phyloP scores from a whole-genome alignment of 768 basidiomycete genomes.

The Floccularia luteovirens region DNA sequence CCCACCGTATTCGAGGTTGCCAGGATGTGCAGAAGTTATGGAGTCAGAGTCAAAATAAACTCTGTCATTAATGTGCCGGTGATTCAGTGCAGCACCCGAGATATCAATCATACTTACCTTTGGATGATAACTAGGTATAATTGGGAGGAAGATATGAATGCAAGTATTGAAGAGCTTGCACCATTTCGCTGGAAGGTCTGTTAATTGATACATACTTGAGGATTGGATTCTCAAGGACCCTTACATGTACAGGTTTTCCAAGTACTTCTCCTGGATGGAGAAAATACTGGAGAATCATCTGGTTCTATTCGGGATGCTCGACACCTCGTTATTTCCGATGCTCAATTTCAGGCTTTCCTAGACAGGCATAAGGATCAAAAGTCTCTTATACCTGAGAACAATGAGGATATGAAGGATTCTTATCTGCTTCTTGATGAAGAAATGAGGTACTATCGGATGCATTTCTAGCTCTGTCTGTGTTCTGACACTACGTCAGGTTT shows the following conservation, averaged over 20 bases:
- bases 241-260: constrained; percentile 14
- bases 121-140: no score
- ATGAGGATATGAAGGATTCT: constrained; percentile 28
- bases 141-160: not conserved
- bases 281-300: constrained; percentile 6
- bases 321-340: constrained; percentile 20
- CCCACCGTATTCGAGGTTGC: constrained; percentile 23
- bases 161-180: not conserved
- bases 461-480: no score
- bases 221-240: no score
- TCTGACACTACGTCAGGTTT: no score
- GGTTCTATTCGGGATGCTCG: constrained; percentile 13
- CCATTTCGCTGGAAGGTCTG: not conserved
- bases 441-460: constrained; percentile 17
- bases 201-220: no score
- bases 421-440: constrained; percentile 27
- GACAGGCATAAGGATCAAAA: constrained; percentile 16
- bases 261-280: constrained; percentile 9
- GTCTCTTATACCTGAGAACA: constrained; percentile 26
- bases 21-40: constrained; percentile 23
- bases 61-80: no score
- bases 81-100: no score
- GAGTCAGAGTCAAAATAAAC: constrained; percentile 30
- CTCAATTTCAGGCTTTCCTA: constrained; percentile 24
- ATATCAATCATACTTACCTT: no score